Base-by-base conservation (phyloP, 179 eudicot genomes). In the Silene noctiflora region DNA sequence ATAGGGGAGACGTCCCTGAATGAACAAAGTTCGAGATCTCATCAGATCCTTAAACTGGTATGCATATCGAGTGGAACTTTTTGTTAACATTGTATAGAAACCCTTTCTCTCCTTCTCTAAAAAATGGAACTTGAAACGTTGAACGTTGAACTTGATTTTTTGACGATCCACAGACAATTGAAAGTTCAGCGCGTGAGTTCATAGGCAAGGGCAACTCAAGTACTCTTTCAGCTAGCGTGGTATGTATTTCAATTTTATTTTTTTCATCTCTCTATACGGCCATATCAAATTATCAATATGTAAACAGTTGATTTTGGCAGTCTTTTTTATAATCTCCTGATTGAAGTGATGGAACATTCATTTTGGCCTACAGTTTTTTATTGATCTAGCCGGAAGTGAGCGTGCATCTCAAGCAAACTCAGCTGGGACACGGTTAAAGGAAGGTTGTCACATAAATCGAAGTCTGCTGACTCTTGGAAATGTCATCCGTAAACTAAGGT, bases 361-460 rank as follows among this genome's bases (percentile, higher is more conserved):
- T 67, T 25, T 63, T 84, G 55, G 19, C 78, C 39, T 84, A 75
- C 89, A 94, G 98, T 92, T 90, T 81, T 94, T 94, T 81, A 90
- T 94, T 81, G 98, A 94, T 89, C 87, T 94, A 78, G 98, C 98
- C 27, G 98, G 98, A 80, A 94, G 98, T 86, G 98, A 94, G 87
- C 97, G 98, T 81, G 97, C 98, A 82, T 89, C 98, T 74, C 98
- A 94, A 86, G 87, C 98, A 31, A 78, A 87, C 77, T 92, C 98
- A 69, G 96, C 90, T 71, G 98, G 98, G 33, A 79, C 90, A 70
- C 88, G 97, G 69, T 84, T 94, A 72, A 94, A 94, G 81, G 98
- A 94, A 87, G 98, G 98, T 60, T 94, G 97, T 80, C 98, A 94
- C 82, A 94, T 94, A 27, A 94, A 94, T 75, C 88, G 98, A 62